Conservation (phyloP, 2,329 filamentous ascomycete genomes). For the Allantophomopsis cytisporea region DNA sequence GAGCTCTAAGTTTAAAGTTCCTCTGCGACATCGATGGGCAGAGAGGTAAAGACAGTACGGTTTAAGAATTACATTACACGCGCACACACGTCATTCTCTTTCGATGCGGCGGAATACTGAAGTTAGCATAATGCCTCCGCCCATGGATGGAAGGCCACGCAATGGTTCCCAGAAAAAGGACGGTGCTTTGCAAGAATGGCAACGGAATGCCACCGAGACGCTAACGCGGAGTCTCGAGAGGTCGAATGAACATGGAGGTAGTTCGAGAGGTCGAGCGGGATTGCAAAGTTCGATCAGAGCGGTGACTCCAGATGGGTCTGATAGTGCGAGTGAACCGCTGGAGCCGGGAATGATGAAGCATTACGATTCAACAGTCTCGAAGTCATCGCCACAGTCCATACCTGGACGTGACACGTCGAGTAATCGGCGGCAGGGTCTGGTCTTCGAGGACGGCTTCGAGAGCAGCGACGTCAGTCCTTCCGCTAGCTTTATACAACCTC, state of each 20-base stretch:
- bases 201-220: constrained; percentile 13
- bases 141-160: constrained; percentile 30
- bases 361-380: constrained; percentile 19
- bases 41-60: too few species aligned
- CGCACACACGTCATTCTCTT: too few species aligned
- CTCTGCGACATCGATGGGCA: too few species aligned
- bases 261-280: constrained; percentile 14
- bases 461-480: constrained; percentile 14
- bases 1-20: too few species aligned
- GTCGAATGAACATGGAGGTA: constrained; percentile 9
- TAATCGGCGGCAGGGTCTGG: constrained; percentile 38
- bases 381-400: constrained; percentile 33
- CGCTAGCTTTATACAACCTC: constrained; percentile 7
- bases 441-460: constrained; percentile 46
- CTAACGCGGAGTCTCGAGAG: constrained; percentile 11
- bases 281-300: constrained; percentile 39
- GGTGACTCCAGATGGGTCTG: constrained; percentile 48
- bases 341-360: not conserved
- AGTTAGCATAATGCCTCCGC: constrained; percentile 27
- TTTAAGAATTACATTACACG: too few species aligned
- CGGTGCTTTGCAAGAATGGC: constrained; percentile 15
- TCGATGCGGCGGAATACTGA: constrained; percentile 4
- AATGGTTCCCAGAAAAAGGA: constrained; percentile 18
- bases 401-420: constrained; percentile 24
- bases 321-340: constrained; percentile 8